phyloP scores from a whole-genome alignment of 2,329 filamentous ascomycete species.

The Raffaelea albimanens region DNA sequence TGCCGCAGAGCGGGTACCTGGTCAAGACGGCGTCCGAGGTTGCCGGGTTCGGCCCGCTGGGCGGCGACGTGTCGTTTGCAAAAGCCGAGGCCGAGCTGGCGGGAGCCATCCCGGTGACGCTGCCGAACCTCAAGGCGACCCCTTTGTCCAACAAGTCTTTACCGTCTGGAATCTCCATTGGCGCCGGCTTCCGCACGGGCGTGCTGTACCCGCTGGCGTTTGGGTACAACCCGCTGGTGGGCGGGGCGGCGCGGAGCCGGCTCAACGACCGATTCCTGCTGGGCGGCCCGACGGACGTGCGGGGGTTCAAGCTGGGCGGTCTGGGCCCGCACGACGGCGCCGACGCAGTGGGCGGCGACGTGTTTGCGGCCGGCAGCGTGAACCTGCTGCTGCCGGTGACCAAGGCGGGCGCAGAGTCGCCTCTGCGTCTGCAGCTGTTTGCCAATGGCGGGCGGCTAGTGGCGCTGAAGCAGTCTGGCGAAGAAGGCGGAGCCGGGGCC shows the following conservation, averaged over 20 bases:
- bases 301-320: constrained; percentile 83
- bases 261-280: constrained; percentile 94
- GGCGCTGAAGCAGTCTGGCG: constrained; percentile 52
- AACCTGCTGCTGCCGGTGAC: constrained; percentile 82
- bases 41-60: constrained; percentile 76
- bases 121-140: constrained; percentile 35
- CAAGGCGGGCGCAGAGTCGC: constrained; percentile 69
- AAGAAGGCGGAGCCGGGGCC: constrained; percentile 28
- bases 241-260: constrained; percentile 56
- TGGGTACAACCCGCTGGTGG: constrained; percentile 39
- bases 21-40: constrained; percentile 70
- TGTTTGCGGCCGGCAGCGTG: constrained; percentile 82
- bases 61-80: constrained; percentile 86
- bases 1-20: constrained; percentile 76
- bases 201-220: constrained; percentile 73
- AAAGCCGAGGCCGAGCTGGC: constrained; percentile 84
- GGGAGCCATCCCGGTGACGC: constrained; percentile 61
- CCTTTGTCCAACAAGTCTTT: neutral
- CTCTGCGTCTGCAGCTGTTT: constrained; percentile 81
- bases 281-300: constrained; percentile 87
- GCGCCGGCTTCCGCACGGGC: constrained; percentile 71
- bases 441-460: constrained; percentile 82
- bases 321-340: constrained; percentile 78
- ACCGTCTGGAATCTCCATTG: constrained; percentile 61
- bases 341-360: constrained; percentile 83